Percentiles rank a stretch among this genome's conserved stretches.
phyloP scores from a whole-genome alignment of 2,329 filamentous ascomycete genomes.

The Pezicula neosporulosa region DNA sequence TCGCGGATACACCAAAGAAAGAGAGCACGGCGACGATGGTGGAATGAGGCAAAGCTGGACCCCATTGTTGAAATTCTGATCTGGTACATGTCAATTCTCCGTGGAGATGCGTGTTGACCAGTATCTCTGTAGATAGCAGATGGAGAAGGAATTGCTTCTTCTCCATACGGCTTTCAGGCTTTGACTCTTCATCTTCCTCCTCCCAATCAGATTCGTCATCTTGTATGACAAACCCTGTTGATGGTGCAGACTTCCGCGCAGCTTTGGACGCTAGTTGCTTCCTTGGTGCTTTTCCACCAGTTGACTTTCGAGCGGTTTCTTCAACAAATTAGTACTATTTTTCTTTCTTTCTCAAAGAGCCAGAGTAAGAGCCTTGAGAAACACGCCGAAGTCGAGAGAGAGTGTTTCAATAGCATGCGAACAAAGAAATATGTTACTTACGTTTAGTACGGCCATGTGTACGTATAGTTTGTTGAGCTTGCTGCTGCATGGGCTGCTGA shows the following conservation, averaged over 20 bases:
- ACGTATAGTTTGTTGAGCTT: neutral
- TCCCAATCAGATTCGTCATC: neutral
- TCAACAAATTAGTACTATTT: no score
- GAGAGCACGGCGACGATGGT: constrained; percentile 53
- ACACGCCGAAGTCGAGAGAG: no score
- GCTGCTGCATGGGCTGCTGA: neutral
- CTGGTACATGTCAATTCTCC: constrained; percentile 52
- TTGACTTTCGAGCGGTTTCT: constrained; percentile 61
- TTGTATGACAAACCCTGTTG: neutral
- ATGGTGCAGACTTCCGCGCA: constrained; percentile 52
- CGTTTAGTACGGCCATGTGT: constrained; percentile 24
- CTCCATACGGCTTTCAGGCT: constrained; percentile 32
- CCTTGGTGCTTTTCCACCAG: constrained; percentile 68
- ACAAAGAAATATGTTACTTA: no score
- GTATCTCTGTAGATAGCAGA: constrained; percentile 50
- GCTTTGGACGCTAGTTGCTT: constrained; percentile 97
- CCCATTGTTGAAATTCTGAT: constrained; percentile 56
- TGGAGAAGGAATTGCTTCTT: constrained; percentile 57
- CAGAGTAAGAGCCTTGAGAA: no score
- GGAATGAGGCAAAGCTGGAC: constrained; percentile 55
- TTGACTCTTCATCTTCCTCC: constrained; percentile 1
- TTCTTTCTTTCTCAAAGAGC: no score
- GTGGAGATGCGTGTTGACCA: constrained; percentile 45
- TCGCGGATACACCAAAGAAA: constrained; percentile 55
- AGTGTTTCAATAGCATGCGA: no score